Conservation (phyloP, 2,329 filamentous ascomycete species). For the Aspergillus intermedius region DNA sequence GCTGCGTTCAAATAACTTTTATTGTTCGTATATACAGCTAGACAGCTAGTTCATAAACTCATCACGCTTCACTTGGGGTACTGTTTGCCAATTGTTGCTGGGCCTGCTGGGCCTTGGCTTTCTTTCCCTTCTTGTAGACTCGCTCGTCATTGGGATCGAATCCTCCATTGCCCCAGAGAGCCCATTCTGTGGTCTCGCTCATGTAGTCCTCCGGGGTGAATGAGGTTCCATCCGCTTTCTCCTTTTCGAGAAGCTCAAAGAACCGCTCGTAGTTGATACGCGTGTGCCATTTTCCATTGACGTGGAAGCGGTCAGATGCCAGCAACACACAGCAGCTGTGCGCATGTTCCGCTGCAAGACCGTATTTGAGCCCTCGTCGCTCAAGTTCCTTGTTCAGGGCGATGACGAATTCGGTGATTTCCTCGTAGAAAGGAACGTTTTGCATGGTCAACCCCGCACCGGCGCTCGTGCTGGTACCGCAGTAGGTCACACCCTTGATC, state of each 20-base stretch:
- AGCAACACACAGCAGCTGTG: constrained; percentile 90
- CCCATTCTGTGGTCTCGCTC: constrained; percentile 86
- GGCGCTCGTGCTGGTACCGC: constrained; percentile 78
- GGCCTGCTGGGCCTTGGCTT: constrained; percentile 13
- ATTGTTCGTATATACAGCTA: neutral
- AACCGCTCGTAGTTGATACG: constrained; percentile 85
- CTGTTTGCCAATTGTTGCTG: neutral
- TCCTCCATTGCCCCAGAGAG: constrained; percentile 86
- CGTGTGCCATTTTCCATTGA: constrained; percentile 79
- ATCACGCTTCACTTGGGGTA: neutral
- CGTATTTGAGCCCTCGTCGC: constrained; percentile 68
- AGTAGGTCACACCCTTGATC: constrained; percentile 95
- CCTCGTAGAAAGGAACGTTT: constrained; percentile 93
- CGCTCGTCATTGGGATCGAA: constrained; percentile 87
- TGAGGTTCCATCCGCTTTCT: constrained; percentile 49
- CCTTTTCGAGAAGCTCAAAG: constrained; percentile 72
- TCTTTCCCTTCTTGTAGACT: constrained; percentile 76
- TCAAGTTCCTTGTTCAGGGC: constrained; percentile 64
- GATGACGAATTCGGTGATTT: constrained; percentile 75
- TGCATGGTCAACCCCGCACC: constrained; percentile 90
- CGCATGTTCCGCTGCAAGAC: constrained; percentile 89
- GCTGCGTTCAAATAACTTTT: neutral
- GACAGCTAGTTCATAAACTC: neutral
- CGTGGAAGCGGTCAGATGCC: constrained; percentile 71
- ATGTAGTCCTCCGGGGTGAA: constrained; percentile 91